These are phyloP conservation scores for Boletus vinaceobasis DNA, from an alignment of 768 basidiomycete genomes.

Conservation along the genomic window DNA sequence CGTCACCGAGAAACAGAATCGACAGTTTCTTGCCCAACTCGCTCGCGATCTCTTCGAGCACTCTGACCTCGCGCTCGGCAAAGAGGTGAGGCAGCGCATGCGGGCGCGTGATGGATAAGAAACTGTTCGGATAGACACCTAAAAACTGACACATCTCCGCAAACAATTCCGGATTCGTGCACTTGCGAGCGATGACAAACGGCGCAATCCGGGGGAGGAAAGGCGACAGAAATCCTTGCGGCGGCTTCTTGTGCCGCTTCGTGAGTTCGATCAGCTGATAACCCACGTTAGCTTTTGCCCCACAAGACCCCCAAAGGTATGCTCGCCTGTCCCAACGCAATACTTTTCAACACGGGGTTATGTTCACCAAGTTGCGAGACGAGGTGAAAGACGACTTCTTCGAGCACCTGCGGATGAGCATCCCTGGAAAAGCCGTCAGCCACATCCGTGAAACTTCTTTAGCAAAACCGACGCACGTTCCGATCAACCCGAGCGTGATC, in stretches of 20 bases:
- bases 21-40: slow-evolving; percentile 46
- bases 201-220: slow-evolving; percentile 66
- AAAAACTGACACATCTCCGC: slow-evolving; percentile 69
- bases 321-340: slow-evolving; percentile 64
- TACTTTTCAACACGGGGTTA: slow-evolving; percentile 68
- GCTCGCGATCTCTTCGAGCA: slow-evolving; percentile 58
- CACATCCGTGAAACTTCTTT: not conserved
- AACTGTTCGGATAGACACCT: slow-evolving; percentile 50
- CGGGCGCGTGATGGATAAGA: slow-evolving; percentile 60
- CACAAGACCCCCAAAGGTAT: not conserved
- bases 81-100: slow-evolving; percentile 71
- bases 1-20: slow-evolving; percentile 52
- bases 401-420: slow-evolving; percentile 49
- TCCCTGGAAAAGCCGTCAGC: slow-evolving; percentile 36
- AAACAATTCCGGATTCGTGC: slow-evolving; percentile 56
- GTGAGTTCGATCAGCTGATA: slow-evolving; percentile 58
- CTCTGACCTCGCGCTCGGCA: slow-evolving; percentile 53
- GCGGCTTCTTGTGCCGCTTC: slow-evolving; percentile 54
- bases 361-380: slow-evolving; percentile 63
- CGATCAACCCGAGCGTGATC: slow-evolving; percentile 57
- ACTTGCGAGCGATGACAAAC: slow-evolving; percentile 57
- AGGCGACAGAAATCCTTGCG: slow-evolving; percentile 67
- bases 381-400: slow-evolving; percentile 57
- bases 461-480: slow-evolving; percentile 30
- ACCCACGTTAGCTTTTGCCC: slow-evolving; percentile 1